Conservation (phyloP, 768 basidiomycete species). For the Scleroderma citrinum region DNA sequence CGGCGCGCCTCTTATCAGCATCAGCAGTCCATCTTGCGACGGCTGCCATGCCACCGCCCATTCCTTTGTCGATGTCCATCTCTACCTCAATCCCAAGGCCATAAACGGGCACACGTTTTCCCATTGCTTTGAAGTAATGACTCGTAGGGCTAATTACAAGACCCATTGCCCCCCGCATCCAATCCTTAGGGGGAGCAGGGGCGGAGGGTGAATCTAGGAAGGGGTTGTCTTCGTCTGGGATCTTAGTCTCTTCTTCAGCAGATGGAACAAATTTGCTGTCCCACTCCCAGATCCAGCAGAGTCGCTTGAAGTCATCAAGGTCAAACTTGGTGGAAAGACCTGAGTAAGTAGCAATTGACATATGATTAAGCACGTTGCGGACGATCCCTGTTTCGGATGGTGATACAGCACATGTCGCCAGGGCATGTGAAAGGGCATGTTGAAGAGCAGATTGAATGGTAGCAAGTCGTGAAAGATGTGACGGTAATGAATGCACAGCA, state of each 20-base stretch:
- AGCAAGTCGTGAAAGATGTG: slow-evolving; percentile 55
- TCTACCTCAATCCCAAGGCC: slow-evolving; percentile 86
- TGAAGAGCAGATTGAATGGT: slow-evolving; percentile 66
- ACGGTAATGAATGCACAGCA: slow-evolving; percentile 38
- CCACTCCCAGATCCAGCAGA: slow-evolving; percentile 93
- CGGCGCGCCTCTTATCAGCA: slow-evolving; percentile 52
- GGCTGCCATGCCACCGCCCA: slow-evolving; percentile 81
- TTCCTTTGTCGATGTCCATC: slow-evolving; percentile 75
- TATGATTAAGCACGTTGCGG: slow-evolving; percentile 72
- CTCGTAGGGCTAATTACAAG: slow-evolving; percentile 67
- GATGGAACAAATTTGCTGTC: slow-evolving; percentile 43
- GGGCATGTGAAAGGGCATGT: slow-evolving; percentile 78
- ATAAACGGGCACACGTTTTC: slow-evolving; percentile 71
- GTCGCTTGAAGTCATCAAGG: slow-evolving; percentile 61
- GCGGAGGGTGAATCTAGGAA: slow-evolving; percentile 48
- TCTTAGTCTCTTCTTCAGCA: slow-evolving; percentile 4
- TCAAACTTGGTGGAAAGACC: slow-evolving; percentile 61
- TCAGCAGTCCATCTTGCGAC: slow-evolving; percentile 83
- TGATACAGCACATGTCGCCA: slow-evolving; percentile 76
- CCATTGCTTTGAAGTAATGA: slow-evolving; percentile 60
- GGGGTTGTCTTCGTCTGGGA: slow-evolving; percentile 60
- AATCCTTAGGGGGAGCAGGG: slow-evolving; percentile 47
- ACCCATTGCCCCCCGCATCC: slow-evolving; percentile 79
- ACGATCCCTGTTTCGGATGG: slow-evolving; percentile 74
- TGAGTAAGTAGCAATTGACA: slow-evolving; percentile 62